Evolutionary conservation across 768 basidiomycete genomes (phyloP).

Genomic region (Xerocomus spinulosus): DNA sequence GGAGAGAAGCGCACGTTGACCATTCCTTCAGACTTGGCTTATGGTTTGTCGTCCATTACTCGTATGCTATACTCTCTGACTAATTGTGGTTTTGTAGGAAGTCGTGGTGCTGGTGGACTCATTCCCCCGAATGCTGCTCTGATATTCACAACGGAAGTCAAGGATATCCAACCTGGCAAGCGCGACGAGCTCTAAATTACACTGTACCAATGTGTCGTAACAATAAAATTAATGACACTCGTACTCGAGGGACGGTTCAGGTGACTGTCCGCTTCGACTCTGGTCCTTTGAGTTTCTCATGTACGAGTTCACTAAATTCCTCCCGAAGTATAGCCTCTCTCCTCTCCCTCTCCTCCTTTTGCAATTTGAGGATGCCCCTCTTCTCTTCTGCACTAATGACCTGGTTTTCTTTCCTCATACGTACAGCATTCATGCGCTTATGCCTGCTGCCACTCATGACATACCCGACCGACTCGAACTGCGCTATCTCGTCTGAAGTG

Average conservation of each 20-base stretch:
- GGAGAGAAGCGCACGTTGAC: slow-evolving; percentile 85
- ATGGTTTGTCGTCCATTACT: slow-evolving; percentile 56
- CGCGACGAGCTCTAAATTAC: slow-evolving; percentile 52
- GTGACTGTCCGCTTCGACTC: slow-evolving; percentile 22
- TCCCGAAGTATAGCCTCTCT: slow-evolving; percentile 85
- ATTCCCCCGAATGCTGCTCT: slow-evolving; percentile 80
- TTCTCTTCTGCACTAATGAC: slow-evolving; percentile 99
- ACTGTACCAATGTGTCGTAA: too few relatives aligned
- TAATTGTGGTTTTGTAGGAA: slow-evolving; percentile 40
- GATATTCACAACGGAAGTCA: slow-evolving; percentile 83
- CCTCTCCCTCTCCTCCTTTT: slow-evolving; percentile 89
- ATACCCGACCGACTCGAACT: slow-evolving; percentile 87
- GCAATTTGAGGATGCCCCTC: slow-evolving; percentile 89
- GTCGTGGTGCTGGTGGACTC: slow-evolving; percentile 66
- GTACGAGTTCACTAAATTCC: slow-evolving; percentile 82
- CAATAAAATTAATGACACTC: not conserved
- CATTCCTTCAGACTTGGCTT: slow-evolving; percentile 76
- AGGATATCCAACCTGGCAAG: slow-evolving; percentile 48
- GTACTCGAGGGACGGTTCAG: not conserved
- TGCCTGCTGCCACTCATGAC: slow-evolving; percentile 97
- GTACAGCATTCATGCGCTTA: slow-evolving; percentile 96
- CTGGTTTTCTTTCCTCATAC: slow-evolving; percentile 99
- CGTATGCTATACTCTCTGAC: not conserved
- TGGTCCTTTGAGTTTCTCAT: slow-evolving; percentile 62
- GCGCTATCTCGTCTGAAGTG: slow-evolving; percentile 79